Evolutionary conservation across 129 eudicot genomes (phyloP).

Genomic region (Gnaphalium uliginosum): DNA sequence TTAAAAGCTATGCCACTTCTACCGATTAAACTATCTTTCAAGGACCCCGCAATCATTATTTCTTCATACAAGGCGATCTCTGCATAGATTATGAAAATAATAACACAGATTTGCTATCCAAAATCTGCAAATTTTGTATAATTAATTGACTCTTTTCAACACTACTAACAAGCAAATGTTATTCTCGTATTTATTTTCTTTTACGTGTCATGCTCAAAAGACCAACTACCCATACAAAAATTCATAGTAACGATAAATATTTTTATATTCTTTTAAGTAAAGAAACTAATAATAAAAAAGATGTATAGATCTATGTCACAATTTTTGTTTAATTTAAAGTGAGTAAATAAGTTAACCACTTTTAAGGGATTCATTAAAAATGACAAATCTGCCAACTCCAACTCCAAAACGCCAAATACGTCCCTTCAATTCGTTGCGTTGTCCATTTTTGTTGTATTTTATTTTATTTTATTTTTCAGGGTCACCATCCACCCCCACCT

Average conservation of each 20-base stretch:
- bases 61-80: background rate
- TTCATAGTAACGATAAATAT: background rate
- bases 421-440: background rate
- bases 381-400: slow-evolving; percentile 7
- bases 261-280: background rate
- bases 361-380: slow-evolving; percentile 3
- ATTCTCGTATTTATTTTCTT: background rate
- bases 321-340: background rate
- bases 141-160: background rate
- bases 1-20: slow-evolving; percentile 6
- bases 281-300: background rate
- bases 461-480: background rate
- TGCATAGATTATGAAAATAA: background rate
- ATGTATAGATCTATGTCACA: background rate
- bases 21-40: slow-evolving; percentile 4
- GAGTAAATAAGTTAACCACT: background rate
- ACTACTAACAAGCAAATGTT: background rate
- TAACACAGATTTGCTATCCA: too few species aligned
- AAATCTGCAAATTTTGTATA: too few species aligned
- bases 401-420: slow-evolving; percentile 1
- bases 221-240: background rate
- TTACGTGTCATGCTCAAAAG: background rate
- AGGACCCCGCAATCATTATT: background rate
- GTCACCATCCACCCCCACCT: slow-evolving; percentile 6
- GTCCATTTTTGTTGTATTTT: background rate